Evolutionary conservation across 1,284 basidiomycete genomes (phyloP), one percentile per base, ranked within the genome.

Genomic region (Pseudozyma hubeiensis): DNA sequence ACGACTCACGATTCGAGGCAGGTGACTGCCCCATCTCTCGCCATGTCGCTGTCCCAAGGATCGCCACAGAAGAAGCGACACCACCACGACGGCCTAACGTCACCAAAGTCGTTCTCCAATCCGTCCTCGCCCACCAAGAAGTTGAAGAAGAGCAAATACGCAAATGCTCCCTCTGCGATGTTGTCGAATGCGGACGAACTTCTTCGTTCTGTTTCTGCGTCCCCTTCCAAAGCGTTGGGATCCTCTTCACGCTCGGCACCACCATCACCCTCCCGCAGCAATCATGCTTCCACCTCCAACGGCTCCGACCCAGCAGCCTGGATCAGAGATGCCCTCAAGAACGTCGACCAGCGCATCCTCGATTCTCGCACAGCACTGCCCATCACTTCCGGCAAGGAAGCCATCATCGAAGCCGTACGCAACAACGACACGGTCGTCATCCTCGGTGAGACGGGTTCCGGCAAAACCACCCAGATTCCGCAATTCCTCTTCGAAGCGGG

Each of bases 371-470:
- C 55, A 29, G 64, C 60, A 11, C 73, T 84, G 7, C 81, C 82
- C 39, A 80, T 84, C 40, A 64, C 66, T 49, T 71, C 75, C 0
- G 81, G 78, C 17, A 75, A 75, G 35, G 59, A 79, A 41, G 68
- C 53, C 41, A 58, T 67, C 59, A 53, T 81, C 5, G 57, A 77
- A 4, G 67, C 66, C 9, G 69, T 83, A 1, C 85, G 88, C 45
- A 86, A 89, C 47, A 90, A 96, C 84, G 92, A 97, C 83, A 93
- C 97, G 4, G 92, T 92, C 1, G 90, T 99, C 53, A 88, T 99
- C 29, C 87, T 99, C 16, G 96, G 95, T 55, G 96, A 99, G 86
- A 99, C 96, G 0, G 97, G 96, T 39, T 97, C 94, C 30, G 96
- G 96, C 68, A 99, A 99, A 87, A 97, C 96, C 0, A 99, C 96